Evolutionary conservation across 257 asterid species (phyloP).

Genomic region (Nicotiana attenuata): DNA sequence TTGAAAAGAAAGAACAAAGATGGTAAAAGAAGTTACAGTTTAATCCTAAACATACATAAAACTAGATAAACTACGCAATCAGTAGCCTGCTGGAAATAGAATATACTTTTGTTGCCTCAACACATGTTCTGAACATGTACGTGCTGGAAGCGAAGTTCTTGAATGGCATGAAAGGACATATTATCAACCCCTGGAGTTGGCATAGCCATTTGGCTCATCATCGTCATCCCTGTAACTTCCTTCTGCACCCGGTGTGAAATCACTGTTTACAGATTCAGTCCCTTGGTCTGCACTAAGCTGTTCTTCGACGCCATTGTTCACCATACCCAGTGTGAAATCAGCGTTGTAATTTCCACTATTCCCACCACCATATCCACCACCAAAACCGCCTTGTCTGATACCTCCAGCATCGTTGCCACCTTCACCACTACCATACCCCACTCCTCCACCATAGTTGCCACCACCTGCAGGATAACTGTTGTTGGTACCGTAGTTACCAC

Average conservation of each 20-base stretch:
- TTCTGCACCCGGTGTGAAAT: neutral
- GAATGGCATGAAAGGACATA: neutral
- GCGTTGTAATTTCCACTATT: conserved; percentile 15
- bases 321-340: neutral
- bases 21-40: neutral
- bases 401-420: conserved; percentile 10
- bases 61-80: neutral
- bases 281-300: conserved; percentile 9
- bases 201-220: conserved; percentile 18
- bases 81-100: neutral
- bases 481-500: conserved; percentile 6
- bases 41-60: neutral
- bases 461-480: conserved; percentile 7
- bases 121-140: neutral
- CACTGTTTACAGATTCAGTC: conserved; percentile 7
- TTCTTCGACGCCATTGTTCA: neutral
- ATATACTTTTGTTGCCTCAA: neutral
- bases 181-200: conserved; percentile 21
- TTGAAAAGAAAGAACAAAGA: neutral
- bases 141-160: neutral
- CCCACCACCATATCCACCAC: conserved; percentile 12
- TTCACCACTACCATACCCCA: neutral
- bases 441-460: conserved; percentile 7
- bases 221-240: conserved; percentile 14
- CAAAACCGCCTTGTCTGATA: conserved; percentile 4